These are phyloP conservation scores for Paraconiothyrium sp. DNA, from an alignment of 2,329 filamentous ascomycete species.

Conservation along the genomic window DNA sequence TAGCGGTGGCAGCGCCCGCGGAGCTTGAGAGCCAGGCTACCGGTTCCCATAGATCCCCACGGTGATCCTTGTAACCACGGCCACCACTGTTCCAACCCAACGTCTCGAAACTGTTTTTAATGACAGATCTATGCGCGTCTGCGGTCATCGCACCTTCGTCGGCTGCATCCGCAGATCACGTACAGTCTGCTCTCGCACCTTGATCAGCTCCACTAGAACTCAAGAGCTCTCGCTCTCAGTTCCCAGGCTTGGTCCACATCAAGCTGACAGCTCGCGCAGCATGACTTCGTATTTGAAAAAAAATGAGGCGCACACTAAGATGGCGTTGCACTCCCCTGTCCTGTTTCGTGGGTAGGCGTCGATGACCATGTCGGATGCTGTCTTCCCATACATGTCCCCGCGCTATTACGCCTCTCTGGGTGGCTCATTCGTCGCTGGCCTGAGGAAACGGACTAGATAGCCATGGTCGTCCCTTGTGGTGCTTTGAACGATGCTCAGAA, in stretches of 20 bases:
- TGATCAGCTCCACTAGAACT: not conserved
- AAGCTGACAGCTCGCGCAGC: not conserved
- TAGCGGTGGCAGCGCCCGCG: not conserved
- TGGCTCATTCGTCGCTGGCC: not conserved
- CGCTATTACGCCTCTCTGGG: not conserved
- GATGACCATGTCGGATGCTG: not conserved
- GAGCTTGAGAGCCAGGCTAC: not conserved
- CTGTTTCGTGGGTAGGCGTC: not conserved
- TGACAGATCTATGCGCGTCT: not conserved
- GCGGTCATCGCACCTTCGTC: not conserved
- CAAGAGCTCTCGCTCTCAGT: not conserved
- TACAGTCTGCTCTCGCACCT: not conserved
- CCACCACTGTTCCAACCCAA: not conserved
- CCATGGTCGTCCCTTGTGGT: conserved; percentile 1
- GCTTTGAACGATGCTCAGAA: not conserved
- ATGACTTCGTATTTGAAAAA: not conserved
- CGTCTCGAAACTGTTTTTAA: not conserved
- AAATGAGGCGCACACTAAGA: not conserved
- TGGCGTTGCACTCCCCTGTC: not conserved
- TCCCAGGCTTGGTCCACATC: not conserved
- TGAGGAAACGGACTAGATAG: not conserved
- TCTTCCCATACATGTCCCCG: not conserved
- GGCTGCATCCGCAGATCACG: not conserved
- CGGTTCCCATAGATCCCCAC: not conserved
- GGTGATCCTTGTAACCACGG: not conserved